These are phyloP conservation scores for Ceratocystis variospora DNA, from an alignment of 2,329 filamentous ascomycete species.

Conservation along the genomic window DNA sequence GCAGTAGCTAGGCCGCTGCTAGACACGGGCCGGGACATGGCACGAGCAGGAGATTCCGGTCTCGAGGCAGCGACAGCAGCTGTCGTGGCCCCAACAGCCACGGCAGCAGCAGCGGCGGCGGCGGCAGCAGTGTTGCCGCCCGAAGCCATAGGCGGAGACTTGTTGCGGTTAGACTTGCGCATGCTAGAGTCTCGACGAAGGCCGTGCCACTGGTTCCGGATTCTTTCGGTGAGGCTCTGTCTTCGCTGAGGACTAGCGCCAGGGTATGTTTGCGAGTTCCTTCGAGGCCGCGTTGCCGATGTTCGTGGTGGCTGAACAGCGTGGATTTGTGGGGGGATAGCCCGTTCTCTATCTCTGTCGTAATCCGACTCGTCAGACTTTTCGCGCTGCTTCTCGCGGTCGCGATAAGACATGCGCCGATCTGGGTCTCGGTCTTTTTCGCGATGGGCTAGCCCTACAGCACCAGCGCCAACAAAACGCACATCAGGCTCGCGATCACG, in stretches of 20 bases:
- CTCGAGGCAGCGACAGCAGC: neutral
- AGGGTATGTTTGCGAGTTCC: slow-evolving; percentile 16
- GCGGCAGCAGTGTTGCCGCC: neutral
- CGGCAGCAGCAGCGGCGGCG: neutral
- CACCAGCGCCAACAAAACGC: slow-evolving; percentile 9
- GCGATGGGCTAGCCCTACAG: neutral
- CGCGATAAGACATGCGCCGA: slow-evolving; percentile 3
- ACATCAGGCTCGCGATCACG: slow-evolving; percentile 20
- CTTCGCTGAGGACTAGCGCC: slow-evolving; percentile 12
- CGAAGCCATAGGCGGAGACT: slow-evolving; percentile 10
- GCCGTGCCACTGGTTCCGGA: slow-evolving; percentile 11
- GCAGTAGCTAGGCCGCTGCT: slow-evolving; percentile 1
- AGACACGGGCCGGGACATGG: slow-evolving; percentile 12
- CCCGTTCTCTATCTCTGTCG: slow-evolving; percentile 10
- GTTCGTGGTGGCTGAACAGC: slow-evolving; percentile 1
- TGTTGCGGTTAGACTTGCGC: slow-evolving; percentile 13
- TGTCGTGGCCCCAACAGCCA: neutral
- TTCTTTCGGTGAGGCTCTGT: slow-evolving; percentile 16
- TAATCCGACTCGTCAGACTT: slow-evolving; percentile 14
- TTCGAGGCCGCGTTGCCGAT: neutral
- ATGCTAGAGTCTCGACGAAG: slow-evolving; percentile 14
- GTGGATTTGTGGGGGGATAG: neutral
- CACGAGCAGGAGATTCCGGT: slow-evolving; percentile 11
- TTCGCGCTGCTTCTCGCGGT: slow-evolving; percentile 10
- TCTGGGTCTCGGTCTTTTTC: slow-evolving; percentile 4